Conservation (phyloP, 2,329 filamentous ascomycete species). For the Beauveria medogensis region DNA sequence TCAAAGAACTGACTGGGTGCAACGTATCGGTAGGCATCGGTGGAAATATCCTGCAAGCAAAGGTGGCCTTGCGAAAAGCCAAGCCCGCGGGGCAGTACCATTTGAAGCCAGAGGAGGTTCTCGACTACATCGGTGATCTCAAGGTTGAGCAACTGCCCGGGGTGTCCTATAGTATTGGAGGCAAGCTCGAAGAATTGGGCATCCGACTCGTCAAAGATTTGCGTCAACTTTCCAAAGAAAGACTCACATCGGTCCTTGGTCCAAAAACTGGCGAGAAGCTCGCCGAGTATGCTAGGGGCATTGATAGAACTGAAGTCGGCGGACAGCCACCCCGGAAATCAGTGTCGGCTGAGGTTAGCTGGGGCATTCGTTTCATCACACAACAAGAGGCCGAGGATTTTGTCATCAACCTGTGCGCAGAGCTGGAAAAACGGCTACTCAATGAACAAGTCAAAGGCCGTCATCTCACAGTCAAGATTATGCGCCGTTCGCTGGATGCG, state of each 20-base stretch:
- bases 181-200: slow-evolving; percentile 81
- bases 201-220: slow-evolving; percentile 79
- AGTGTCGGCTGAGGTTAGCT: slow-evolving; percentile 94
- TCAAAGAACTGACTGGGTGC: slow-evolving; percentile 72
- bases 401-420: slow-evolving; percentile 72
- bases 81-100: slow-evolving; percentile 93
- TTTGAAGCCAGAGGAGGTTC: slow-evolving; percentile 70
- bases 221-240: slow-evolving; percentile 67
- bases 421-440: slow-evolving; percentile 71
- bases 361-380: slow-evolving; percentile 91
- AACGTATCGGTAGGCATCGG: slow-evolving; percentile 91
- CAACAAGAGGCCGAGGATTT: slow-evolving; percentile 94
- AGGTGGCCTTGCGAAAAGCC: slow-evolving; percentile 80
- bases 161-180: slow-evolving; percentile 82
- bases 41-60: slow-evolving; percentile 81
- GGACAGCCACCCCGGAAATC: slow-evolving; percentile 83
- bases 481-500: slow-evolving; percentile 78
- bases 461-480: slow-evolving; percentile 89
- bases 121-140: slow-evolving; percentile 69
- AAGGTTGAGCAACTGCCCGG: slow-evolving; percentile 78
- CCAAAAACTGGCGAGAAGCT: slow-evolving; percentile 90
- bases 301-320: slow-evolving; percentile 79
- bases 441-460: slow-evolving; percentile 81
- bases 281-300: slow-evolving; percentile 82
- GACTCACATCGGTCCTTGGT: slow-evolving; percentile 63